Base-by-base conservation (phyloP, 2,329 filamentous ascomycete species). In the Zymoseptoria brevis region DNA sequence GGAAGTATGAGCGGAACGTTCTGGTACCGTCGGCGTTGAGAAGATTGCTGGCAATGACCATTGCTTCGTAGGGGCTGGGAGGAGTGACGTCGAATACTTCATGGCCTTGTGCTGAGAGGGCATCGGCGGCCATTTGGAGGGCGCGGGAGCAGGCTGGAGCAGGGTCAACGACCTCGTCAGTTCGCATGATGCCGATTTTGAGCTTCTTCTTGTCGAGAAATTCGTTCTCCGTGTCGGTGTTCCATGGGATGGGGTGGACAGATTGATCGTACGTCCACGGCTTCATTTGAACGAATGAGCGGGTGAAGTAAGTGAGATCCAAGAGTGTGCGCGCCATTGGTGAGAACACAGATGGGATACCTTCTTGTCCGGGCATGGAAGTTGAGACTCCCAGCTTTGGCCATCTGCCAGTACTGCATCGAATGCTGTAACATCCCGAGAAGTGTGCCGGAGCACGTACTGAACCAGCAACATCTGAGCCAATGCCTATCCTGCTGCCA, bases 281-380 rank as follows among this genome's bases (percentile, higher is more conserved):
- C 74, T 89, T 79, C 85, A 94, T 93, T 55, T 83, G 77, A 57
- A 96, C 83, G 57, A 96, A 77, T 7, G 85, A 83, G 56, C 85
- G 84, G 3, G 89, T 89, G 73, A 96, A 96, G 75, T 96, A 96
- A 0, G 81, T 82, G 61, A 96, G 76, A 70, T 96, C 92, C 63
- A 86, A 83, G 60, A 96, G 75, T 0, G 91, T 96, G 56, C 91
- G 83, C 2, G 92, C 84, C 93, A 97, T 96, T 4, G 92, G 92
- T 59, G 89, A 93, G 75, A 92, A 96, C 19, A 96, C 90, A 63
- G 87, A 89, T 0, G 90, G 86, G 30, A 96, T 85, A 0, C 91
- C 92, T 71, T 96, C 93, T 72, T 96, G 91, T 0, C 93, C 93
- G 0, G 89, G 85, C 90, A 96, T 96, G 67, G 88, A 92, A 0